A percentile compares a stretch with the other conserved stretches of the same genome.
phyloP scores from a whole-genome alignment of 352 stramenopile genomes.

The Pseudoperonospora humuli region DNA sequence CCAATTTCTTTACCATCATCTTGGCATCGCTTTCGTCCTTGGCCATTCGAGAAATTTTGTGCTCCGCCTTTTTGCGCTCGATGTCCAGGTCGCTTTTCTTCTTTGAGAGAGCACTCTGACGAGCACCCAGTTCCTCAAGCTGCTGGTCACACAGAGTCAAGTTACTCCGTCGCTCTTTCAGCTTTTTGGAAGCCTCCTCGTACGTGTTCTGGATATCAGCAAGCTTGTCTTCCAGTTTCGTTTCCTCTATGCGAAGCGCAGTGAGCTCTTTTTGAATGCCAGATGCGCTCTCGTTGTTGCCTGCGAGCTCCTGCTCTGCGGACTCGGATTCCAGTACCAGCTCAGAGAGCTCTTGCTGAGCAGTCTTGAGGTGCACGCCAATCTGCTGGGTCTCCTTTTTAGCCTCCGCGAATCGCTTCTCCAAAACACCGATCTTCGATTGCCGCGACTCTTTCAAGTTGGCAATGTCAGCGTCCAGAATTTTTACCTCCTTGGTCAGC shows the following conservation, averaged over 20 bases:
- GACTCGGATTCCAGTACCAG: constrained; percentile 68
- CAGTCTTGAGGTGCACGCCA: constrained; percentile 43
- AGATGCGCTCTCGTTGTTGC: constrained; percentile 41
- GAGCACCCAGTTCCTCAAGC: constrained; percentile 83
- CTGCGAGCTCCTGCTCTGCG: constrained; percentile 53
- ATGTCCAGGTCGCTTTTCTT: constrained; percentile 87
- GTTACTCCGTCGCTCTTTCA: constrained; percentile 62
- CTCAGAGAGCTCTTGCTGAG: constrained; percentile 65
- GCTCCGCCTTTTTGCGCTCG: constrained; percentile 92
- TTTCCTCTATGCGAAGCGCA: constrained; percentile 50
- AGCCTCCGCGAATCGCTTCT: constrained; percentile 62
- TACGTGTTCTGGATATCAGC: constrained; percentile 56
- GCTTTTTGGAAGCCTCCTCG: constrained; percentile 46
- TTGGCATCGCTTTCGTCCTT: constrained; percentile 90
- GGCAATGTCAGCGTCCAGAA: constrained; percentile 70
- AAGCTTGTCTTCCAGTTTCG: constrained; percentile 65
- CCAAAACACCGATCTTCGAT: constrained; percentile 70
- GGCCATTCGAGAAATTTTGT: constrained; percentile 88
- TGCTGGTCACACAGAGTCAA: constrained; percentile 87
- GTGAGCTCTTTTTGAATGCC: constrained; percentile 55
- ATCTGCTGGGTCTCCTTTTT: constrained; percentile 75
- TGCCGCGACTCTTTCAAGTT: constrained; percentile 76
- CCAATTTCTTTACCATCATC: constrained; percentile 86
- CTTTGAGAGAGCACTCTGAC: constrained; percentile 69
- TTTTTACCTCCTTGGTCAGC: constrained; percentile 67